phyloP scores from a whole-genome alignment of 176 grass and related monocot genomes.

The Hsuehochloa calcarea region DNA sequence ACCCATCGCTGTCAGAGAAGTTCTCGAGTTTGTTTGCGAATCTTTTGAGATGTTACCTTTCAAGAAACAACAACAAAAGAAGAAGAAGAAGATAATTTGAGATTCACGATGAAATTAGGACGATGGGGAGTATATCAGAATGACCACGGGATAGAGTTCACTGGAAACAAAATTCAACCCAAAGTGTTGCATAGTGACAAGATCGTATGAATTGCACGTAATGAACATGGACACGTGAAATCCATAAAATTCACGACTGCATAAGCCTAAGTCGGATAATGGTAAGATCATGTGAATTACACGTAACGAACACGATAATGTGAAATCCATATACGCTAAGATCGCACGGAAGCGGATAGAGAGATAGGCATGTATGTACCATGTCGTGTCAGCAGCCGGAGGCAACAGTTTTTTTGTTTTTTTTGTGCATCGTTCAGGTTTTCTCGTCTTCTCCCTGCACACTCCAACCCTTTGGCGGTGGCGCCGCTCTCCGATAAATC shows the following conservation, averaged over 20 bases:
- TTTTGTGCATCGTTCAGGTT: background rate
- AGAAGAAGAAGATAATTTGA: background rate
- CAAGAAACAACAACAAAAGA: background rate
- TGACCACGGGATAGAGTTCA: too few species aligned
- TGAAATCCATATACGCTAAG: too few species aligned
- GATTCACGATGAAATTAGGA: background rate
- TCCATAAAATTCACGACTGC: too few species aligned
- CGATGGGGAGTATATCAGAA: background rate
- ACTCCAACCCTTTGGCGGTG: background rate
- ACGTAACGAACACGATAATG: too few species aligned
- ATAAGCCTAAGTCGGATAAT: background rate
- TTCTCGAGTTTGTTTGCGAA: background rate
- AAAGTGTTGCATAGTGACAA: too few species aligned
- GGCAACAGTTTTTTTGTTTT: too few species aligned
- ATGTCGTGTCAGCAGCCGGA: background rate
- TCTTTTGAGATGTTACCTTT: background rate
- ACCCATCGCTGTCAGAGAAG: background rate
- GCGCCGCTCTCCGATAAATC: conserved; percentile 12
- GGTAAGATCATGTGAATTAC: background rate
- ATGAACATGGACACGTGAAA: too few species aligned
- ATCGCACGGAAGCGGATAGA: too few species aligned
- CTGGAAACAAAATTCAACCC: too few species aligned
- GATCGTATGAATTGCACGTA: too few species aligned
- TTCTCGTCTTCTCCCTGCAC: background rate
- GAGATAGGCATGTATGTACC: too few species aligned